Base-by-base conservation (phyloP, 75 land plant species). In the Picea sitchensis region DNA sequence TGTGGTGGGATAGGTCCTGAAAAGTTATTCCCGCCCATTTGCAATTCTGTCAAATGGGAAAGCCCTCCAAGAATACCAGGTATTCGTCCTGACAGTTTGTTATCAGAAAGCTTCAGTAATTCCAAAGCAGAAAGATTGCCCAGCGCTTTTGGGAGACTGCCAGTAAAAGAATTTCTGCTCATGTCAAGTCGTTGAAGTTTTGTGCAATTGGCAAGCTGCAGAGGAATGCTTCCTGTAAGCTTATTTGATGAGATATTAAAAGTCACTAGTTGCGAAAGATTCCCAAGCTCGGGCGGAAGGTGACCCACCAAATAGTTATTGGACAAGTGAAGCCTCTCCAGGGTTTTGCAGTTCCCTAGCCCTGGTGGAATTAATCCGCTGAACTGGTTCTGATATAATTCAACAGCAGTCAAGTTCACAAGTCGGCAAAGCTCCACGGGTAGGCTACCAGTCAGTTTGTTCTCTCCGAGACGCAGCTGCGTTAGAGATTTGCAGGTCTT, bases 351-450 rank as follows among this genome's bases (percentile, higher is more conserved):
- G 3, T 73, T 79, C 61, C 86, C 82, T 12, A 93, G 75, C 56
- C 86, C 88, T 54, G 75, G 73, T 32, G 96, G 98, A 60, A 95
- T 80, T 30, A 85, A 81, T 23, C 96, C 94, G 31, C 85, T 86
- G 79, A 95, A 88, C 75, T 77, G 82, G 79, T 95, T 95, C 82
- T 82, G 81, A 54, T 80, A 88, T 62, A 93, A 47, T 44, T 88
- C 89, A 18, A 96, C 80, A 47, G 86, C 80, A 26, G 85, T 63
- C 62, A 96, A 78, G 34, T 89, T 82, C 20, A n/a, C 89, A 71
- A 85, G 77, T n/a, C 78, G 84, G 86, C 98, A 95, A n/a, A 95
- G 76, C 41, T 86, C 88, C 2, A 80, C 82, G 13, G 98, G 96
- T 65, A 94, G 86, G 76, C 78, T 86, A 1, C 98, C 98, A 5